Evolutionary conservation across 108 stramenopile genomes (phyloP), one percentile per base, ranked within the genome.

Genomic region (Cyclotella kingstonii): DNA sequence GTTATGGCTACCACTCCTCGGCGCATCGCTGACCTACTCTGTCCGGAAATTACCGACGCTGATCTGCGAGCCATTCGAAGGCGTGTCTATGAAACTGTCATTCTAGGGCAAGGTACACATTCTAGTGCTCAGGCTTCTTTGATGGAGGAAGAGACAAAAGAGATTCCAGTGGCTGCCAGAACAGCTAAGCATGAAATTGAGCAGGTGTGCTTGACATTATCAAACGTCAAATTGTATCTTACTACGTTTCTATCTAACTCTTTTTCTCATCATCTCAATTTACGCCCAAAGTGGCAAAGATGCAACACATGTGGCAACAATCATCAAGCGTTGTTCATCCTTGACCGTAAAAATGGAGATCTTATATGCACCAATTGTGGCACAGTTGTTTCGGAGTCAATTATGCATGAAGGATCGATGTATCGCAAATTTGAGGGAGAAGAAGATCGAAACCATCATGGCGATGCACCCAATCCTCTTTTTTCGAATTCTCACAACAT

Each of bases 351-450:
- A 75, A 91, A 91, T 79, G 93, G 93, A 8, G 93, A 94, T 71
- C 63, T 89, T 15, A 87, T 94, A 47, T 94, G 93, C 42, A 80
- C 77, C 18, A 59, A 49, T 19, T 94, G 93, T 67, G 93, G 93
- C 0, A 89, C 85, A 3, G 90, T 94, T 14, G 89, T 79, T 12
- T 71, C 76, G 17, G 93, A 94, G 48, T 82, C 82, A 14, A 70
- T 91, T 34, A 89, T 91, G 89, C 89, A 91, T 54, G 93, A 94
- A 62, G 93, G 93, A 33, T 76, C 80, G 1, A 81, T 83, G 34
- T 94, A 60, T 54, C 84, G 93, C 9, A 94, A 94, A 54, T 94
- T 94, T 74, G 93, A 94, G 54, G 93, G 93, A n/a, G 93, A 94
- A 73, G 83, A 71, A 6, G 93, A 94, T 60, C 83, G 89, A 7